These are phyloP conservation scores for Phlebiopsis gigantea DNA, from an alignment of 768 basidiomycete species.

Conservation along the genomic window DNA sequence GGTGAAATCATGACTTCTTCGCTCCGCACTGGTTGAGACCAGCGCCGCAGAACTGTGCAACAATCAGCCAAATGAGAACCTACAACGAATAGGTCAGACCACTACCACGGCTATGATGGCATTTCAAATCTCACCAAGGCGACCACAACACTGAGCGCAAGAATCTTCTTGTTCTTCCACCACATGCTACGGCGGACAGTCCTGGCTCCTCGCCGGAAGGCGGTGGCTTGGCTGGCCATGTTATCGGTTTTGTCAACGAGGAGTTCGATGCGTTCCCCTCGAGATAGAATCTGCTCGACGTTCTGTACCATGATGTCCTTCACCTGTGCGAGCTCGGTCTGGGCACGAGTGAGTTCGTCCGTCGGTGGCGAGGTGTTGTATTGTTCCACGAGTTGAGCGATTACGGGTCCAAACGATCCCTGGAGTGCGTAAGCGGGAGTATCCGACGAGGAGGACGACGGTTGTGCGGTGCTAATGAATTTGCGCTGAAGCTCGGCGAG, in stretches of 20 bases:
- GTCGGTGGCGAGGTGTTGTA: constrained; percentile 86
- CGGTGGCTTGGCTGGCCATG: constrained; percentile 91
- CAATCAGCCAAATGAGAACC: constrained; percentile 76
- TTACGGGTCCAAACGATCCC: constrained; percentile 63
- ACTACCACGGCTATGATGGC: constrained; percentile 1
- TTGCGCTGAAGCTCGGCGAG: constrained; percentile 80
- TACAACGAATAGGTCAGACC: constrained; percentile 24
- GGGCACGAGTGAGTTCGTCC: constrained; percentile 88
- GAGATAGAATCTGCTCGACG: constrained; percentile 90
- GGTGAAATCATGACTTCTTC: constrained; percentile 15
- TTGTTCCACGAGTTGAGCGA: constrained; percentile 73
- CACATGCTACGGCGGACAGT: constrained; percentile 83
- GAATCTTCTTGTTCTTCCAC: constrained; percentile 77
- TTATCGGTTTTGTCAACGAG: constrained; percentile 96
- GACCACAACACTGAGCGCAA: constrained; percentile 67
- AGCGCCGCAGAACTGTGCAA: constrained; percentile 88
- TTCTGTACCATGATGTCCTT: constrained; percentile 99
- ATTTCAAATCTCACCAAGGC: constrained; percentile 43
- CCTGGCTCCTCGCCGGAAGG: constrained; percentile 85
- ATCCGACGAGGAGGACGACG: constrained; percentile 36
- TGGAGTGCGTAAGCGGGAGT: constrained; percentile 62
- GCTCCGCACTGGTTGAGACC: constrained; percentile 62
- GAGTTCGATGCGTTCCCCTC: constrained; percentile 94
- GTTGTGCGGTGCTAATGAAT: constrained; percentile 67
- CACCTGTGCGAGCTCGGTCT: constrained; percentile 81